Evolutionary conservation across 371 early-diverging fungal species (phyloP).

Genomic region (Mucor lusitanicus): DNA sequence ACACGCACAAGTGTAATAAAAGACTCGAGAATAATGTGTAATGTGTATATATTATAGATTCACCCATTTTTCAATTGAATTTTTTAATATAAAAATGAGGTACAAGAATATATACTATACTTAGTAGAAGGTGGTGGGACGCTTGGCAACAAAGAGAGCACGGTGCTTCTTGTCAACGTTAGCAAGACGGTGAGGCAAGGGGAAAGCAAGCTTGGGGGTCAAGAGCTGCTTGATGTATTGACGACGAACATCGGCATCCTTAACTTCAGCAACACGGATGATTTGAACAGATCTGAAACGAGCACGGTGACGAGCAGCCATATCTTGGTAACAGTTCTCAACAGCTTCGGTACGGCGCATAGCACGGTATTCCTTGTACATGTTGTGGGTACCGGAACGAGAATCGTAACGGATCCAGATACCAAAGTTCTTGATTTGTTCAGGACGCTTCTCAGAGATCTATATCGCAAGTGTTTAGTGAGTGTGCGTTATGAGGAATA

Average conservation of each 20-base stretch:
- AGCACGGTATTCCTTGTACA: conserved; percentile 99
- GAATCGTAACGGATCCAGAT: conserved; percentile 98
- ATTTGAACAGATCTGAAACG: conserved; percentile 98
- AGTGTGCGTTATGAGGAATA: background rate
- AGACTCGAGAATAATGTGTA: no score
- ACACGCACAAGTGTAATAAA: no score
- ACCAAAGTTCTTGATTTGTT: conserved; percentile 96
- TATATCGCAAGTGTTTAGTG: conserved; percentile 16
- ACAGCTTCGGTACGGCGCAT: conserved; percentile 95
- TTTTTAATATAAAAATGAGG: background rate
- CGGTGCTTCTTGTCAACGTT: conserved; percentile 73
- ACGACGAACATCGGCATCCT: conserved; percentile 91
- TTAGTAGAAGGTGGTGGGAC: conserved; percentile 91
- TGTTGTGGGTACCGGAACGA: conserved; percentile 98
- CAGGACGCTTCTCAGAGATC: conserved; percentile 92
- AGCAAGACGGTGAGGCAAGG: conserved; percentile 95
- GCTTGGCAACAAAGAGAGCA: conserved; percentile 85
- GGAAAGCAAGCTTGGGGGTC: conserved; percentile 91
- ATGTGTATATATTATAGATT: no score
- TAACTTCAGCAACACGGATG: conserved; percentile 95
- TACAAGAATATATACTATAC: background rate
- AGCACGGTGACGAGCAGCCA: conserved; percentile 99
- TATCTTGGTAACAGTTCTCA: conserved; percentile 96
- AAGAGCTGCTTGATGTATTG: conserved; percentile 97
- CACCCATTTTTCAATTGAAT: background rate